Percentiles rank a stretch among this genome's conserved stretches.
phyloP scores from a whole-genome alignment of 2,329 filamentous ascomycete genomes.

The Fusarium globosum region DNA sequence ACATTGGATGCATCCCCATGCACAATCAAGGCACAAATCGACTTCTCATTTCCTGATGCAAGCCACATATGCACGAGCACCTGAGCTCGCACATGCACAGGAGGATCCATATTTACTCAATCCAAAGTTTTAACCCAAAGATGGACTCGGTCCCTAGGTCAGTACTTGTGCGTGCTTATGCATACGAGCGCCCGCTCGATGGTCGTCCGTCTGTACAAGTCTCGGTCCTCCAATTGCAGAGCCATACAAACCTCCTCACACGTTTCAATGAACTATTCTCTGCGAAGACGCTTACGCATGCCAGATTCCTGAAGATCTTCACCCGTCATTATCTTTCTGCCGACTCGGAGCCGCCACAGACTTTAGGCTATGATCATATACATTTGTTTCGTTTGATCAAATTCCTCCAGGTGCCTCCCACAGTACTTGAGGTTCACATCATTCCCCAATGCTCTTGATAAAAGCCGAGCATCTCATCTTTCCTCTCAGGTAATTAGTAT shows the following conservation, averaged over 20 bases:
- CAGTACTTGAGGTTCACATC: neutral
- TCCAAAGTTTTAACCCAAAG: conserved; percentile 19
- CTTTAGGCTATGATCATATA: neutral
- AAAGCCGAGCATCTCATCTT: conserved; percentile 5
- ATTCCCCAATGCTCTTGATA: conserved; percentile 5
- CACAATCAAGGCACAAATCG: conserved; percentile 44
- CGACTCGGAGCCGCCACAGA: conserved; percentile 8
- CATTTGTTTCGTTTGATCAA: conserved; percentile 21
- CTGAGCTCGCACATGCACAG: conserved; percentile 20
- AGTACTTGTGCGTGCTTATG: conserved; percentile 26
- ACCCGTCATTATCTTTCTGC: conserved; percentile 16
- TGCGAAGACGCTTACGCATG: conserved; percentile 21
- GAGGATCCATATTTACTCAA: conserved; percentile 14
- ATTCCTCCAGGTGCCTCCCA: conserved; percentile 12
- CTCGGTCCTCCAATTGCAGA: neutral
- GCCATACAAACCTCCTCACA: conserved; percentile 3
- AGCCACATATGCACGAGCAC: conserved; percentile 41
- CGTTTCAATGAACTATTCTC: conserved; percentile 6
- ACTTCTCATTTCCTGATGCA: conserved; percentile 45
- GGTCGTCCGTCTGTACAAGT: conserved; percentile 1
- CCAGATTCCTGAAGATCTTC: conserved; percentile 18
- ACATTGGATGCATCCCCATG: conserved; percentile 18
- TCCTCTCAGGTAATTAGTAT: neutral
- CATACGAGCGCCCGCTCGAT: conserved; percentile 27
- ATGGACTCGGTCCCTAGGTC: conserved; percentile 9